Conservation (phyloP, 2,329 filamentous ascomycete species). For the Anthostomella pinea region DNA sequence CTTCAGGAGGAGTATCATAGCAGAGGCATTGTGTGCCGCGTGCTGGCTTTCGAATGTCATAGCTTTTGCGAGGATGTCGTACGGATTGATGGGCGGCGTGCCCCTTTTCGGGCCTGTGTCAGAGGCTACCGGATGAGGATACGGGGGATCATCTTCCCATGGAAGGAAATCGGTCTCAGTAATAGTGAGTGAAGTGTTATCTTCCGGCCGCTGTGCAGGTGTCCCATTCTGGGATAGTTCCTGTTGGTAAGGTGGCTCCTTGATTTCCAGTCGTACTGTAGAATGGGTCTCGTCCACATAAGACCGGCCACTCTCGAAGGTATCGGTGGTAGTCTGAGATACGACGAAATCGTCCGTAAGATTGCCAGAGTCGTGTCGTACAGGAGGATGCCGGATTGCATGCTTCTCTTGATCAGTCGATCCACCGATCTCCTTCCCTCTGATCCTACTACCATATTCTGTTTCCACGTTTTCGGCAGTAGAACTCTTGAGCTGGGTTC, state of each 20-base stretch:
- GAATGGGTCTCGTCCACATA: slow-evolving; percentile 10
- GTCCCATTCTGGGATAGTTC: too few relatives aligned
- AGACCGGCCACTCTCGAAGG: slow-evolving; percentile 22
- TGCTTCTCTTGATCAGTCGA: slow-evolving; percentile 22
- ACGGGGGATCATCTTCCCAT: slow-evolving; percentile 55
- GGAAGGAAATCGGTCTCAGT: slow-evolving; percentile 59
- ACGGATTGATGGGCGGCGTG: slow-evolving; percentile 51
- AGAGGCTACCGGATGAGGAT: slow-evolving; percentile 44
- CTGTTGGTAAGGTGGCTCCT: slow-evolving; percentile 8
- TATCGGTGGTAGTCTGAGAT: slow-evolving; percentile 31
- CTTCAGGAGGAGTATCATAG: slow-evolving; percentile 58
- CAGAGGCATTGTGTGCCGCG: slow-evolving; percentile 57
- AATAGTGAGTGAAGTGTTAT: slow-evolving; percentile 41
- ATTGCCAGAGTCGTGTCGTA: slow-evolving; percentile 25
- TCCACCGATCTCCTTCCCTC: slow-evolving; percentile 38
- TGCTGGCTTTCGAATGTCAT: slow-evolving; percentile 55
- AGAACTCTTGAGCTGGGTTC: slow-evolving; percentile 5
- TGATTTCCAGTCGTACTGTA: slow-evolving; percentile 10
- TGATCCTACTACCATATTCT: slow-evolving; percentile 46
- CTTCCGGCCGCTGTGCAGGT: slow-evolving; percentile 30
- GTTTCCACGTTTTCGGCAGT: slow-evolving; percentile 28
- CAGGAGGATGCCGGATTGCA: slow-evolving; percentile 11
- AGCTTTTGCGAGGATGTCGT: slow-evolving; percentile 50
- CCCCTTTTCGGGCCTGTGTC: slow-evolving; percentile 8
- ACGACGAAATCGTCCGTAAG: slow-evolving; percentile 29